A percentile compares a stretch with the other conserved stretches of the same genome.
phyloP scores from a whole-genome alignment of 129 eudicot genomes.

The Sambucus nigra region DNA sequence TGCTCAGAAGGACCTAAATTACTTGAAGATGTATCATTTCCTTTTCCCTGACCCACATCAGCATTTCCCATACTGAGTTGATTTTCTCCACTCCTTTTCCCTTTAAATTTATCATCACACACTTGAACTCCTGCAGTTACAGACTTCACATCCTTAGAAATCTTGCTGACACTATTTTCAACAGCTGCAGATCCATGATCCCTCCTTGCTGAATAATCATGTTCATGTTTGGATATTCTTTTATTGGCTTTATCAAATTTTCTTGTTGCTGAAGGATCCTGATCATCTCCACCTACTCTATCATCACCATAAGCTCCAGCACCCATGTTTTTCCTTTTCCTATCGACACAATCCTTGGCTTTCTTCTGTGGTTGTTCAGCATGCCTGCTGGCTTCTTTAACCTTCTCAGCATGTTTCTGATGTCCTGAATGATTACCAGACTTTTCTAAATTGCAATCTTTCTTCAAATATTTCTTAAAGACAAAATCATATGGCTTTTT shows the following conservation, averaged over 20 bases:
- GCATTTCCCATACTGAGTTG: conserved; percentile 15
- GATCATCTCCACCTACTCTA: conserved; percentile 3
- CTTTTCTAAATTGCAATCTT: too few relatives aligned
- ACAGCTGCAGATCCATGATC: conserved; percentile 19
- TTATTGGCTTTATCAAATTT: conserved; percentile 25
- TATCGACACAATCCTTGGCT: conserved; percentile 18
- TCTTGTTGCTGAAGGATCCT: conserved; percentile 2
- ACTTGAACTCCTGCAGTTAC: conserved; percentile 9
- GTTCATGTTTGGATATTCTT: conserved; percentile 18
- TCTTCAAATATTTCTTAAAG: conserved; percentile 19
- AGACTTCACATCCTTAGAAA: conserved; percentile 16
- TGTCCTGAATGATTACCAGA: conserved; percentile 15
- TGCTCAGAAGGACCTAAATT: conserved; percentile 6
- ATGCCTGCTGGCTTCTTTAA: conserved; percentile 22
- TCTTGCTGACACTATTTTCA: too few relatives aligned
- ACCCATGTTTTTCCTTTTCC: conserved; percentile 31
- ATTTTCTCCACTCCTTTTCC: too few relatives aligned
- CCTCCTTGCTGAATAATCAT: conserved; percentile 19
- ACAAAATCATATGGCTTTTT: conserved; percentile 53
- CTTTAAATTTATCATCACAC: conserved; percentile 10
- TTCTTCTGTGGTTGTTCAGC: conserved; percentile 22
- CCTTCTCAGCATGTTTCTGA: conserved; percentile 23
- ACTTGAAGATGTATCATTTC: neutral
- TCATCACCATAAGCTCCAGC: conserved; percentile 9
- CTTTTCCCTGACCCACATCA: conserved; percentile 10